phyloP scores from a whole-genome alignment of 192 early-diverging fungal genomes.

The Radiomyces spectabilis region DNA sequence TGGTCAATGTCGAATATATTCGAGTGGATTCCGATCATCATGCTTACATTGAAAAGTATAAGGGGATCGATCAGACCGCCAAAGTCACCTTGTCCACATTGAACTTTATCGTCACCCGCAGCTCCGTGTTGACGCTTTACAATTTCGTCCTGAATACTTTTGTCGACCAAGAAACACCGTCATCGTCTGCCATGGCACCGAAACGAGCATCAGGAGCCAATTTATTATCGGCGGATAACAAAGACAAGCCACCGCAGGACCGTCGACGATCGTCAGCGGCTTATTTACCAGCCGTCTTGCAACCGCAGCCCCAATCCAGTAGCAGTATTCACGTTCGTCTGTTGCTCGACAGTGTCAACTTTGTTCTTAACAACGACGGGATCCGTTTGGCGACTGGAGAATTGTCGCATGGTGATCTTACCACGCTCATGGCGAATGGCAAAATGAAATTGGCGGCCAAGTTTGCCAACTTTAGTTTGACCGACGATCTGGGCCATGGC shows the following conservation, averaged over 20 bases:
- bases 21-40: conserved; percentile 65
- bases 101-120: conserved; percentile 77
- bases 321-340: conserved; percentile 72
- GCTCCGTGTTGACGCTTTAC: conserved; percentile 77
- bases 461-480: conserved; percentile 62
- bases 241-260: too few relatives aligned
- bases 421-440: conserved; percentile 51
- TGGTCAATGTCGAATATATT: conserved; percentile 67
- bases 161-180: conserved; percentile 14
- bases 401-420: conserved; percentile 65
- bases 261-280: background rate
- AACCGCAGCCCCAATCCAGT: too few relatives aligned
- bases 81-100: conserved; percentile 74
- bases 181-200: background rate
- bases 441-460: conserved; percentile 58
- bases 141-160: conserved; percentile 80
- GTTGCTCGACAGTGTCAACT: conserved; percentile 68
- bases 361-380: conserved; percentile 79
- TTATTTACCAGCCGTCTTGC: too few relatives aligned
- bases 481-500: conserved; percentile 46
- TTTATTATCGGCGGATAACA: too few relatives aligned
- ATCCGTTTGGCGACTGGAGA: conserved; percentile 63
- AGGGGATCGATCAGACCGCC: conserved; percentile 73
- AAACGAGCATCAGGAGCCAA: too few relatives aligned
- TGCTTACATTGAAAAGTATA: conserved; percentile 63